phyloP scores from a whole-genome alignment of 371 early-diverging fungal species.

The Fennellomyces sp. region DNA sequence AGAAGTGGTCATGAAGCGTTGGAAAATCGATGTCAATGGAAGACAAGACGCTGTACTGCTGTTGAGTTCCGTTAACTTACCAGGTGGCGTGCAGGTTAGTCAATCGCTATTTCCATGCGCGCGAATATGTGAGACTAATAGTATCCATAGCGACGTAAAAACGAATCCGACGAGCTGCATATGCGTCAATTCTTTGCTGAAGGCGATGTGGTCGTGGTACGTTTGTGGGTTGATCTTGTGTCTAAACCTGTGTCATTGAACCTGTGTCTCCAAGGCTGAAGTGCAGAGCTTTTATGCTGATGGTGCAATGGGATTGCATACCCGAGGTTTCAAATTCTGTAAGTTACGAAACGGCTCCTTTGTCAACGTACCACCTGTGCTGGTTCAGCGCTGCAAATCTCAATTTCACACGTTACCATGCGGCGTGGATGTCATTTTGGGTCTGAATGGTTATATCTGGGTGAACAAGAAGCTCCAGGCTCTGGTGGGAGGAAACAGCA shows the following conservation, averaged over 20 bases:
- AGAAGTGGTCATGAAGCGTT: constrained; percentile 91
- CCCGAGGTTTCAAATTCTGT: constrained; percentile 95
- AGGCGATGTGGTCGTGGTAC: constrained; percentile 93
- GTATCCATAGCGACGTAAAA: constrained; percentile 82
- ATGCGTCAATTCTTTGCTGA: constrained; percentile 97
- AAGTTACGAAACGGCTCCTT: constrained; percentile 94
- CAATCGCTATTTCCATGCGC: too few relatives aligned
- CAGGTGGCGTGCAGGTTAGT: constrained; percentile 92
- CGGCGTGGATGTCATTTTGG: constrained; percentile 92
- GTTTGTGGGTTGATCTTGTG: too few relatives aligned
- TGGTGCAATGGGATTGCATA: constrained; percentile 93
- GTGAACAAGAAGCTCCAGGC: constrained; percentile 79
- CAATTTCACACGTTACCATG: constrained; percentile 89
- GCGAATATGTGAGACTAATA: too few relatives aligned
- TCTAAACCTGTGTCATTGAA: too few relatives aligned
- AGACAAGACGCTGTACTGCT: constrained; percentile 89
- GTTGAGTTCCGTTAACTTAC: constrained; percentile 95
- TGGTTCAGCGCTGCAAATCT: constrained; percentile 90
- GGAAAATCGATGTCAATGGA: constrained; percentile 96
- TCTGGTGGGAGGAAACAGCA: constrained; percentile 32
- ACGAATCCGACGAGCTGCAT: constrained; percentile 97
- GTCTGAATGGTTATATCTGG: constrained; percentile 98
- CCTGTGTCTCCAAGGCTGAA: constrained; percentile 92
- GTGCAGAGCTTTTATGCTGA: constrained; percentile 91
- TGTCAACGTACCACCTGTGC: constrained; percentile 81